Conservation (phyloP, 1,284 basidiomycete species). For the Puccinia horiana region DNA sequence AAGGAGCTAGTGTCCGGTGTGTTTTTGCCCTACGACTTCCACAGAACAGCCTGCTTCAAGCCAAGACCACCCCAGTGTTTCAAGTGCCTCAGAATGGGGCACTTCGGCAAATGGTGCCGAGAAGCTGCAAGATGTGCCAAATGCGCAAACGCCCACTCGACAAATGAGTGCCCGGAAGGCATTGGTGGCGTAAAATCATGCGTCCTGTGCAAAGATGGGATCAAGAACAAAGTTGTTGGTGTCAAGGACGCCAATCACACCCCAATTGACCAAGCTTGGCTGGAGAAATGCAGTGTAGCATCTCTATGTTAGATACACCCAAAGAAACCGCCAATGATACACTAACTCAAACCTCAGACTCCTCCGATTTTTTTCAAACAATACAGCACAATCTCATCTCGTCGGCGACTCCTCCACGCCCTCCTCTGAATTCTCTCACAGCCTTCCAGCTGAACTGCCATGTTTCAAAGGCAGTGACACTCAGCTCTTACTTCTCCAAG, state of each 20-base stretch:
- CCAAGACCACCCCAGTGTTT: not conserved
- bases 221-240: not conserved
- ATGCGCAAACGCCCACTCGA: not conserved
- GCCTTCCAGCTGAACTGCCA: too few relatives aligned
- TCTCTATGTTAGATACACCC: not conserved
- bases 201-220: not conserved
- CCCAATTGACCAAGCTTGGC: not conserved
- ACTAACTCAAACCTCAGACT: not conserved
- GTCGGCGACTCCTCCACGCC: too few relatives aligned
- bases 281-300: not conserved
- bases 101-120: constrained; percentile 8
- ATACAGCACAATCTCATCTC: too few relatives aligned
- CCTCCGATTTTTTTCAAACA: not conserved
- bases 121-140: not conserved
- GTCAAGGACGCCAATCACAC: not conserved
- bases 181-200: not conserved
- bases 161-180: too few relatives aligned
- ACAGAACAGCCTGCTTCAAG: not conserved
- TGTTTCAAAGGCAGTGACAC: not conserved
- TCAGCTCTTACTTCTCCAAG: not conserved
- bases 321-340: not conserved
- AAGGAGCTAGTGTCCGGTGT: not conserved
- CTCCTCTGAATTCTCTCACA: not conserved
- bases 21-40: not conserved
- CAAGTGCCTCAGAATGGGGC: too few relatives aligned